phyloP scores from a whole-genome alignment of 768 basidiomycete species.

The Leccinum disarticulatum region DNA sequence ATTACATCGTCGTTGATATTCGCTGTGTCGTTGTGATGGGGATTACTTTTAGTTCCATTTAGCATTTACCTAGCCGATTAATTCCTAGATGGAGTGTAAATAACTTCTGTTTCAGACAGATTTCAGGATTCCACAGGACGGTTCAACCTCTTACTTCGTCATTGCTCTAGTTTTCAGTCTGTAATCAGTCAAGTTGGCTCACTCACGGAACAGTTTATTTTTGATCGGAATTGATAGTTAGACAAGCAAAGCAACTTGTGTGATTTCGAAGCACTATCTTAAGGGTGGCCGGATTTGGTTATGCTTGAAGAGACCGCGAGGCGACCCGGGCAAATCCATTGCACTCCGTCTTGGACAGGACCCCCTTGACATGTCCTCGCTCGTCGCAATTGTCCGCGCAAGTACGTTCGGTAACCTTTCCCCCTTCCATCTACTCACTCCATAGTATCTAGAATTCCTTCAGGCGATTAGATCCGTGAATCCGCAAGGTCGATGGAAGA shows the following conservation, averaged over 20 bases:
- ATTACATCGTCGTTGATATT: conserved; percentile 16
- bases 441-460: conserved; percentile 63
- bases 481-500: conserved; percentile 92
- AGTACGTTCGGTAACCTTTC: conserved; percentile 35
- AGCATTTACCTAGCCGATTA: conserved; percentile 15
- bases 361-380: conserved; percentile 39
- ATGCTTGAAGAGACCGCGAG: neutral
- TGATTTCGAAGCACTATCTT: neutral
- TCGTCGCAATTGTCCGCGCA: conserved; percentile 44
- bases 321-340: neutral
- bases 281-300: conserved; percentile 16
- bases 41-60: conserved; percentile 1
- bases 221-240: neutral
- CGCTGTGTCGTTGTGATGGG: conserved; percentile 15
- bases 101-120: conserved; percentile 18
- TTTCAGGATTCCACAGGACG: conserved; percentile 13
- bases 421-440: conserved; percentile 1
- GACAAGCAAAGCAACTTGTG: neutral
- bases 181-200: conserved; percentile 3
- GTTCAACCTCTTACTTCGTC: neutral
- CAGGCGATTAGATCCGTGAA: conserved; percentile 85
- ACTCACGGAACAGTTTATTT: neutral
- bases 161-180: conserved; percentile 11
- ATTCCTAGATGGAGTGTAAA: conserved; percentile 26
- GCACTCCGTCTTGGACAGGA: neutral